Evolutionary conservation across 2,329 filamentous ascomycete species (phyloP).

Genomic region (Phyllosticta citribraziliensis): DNA sequence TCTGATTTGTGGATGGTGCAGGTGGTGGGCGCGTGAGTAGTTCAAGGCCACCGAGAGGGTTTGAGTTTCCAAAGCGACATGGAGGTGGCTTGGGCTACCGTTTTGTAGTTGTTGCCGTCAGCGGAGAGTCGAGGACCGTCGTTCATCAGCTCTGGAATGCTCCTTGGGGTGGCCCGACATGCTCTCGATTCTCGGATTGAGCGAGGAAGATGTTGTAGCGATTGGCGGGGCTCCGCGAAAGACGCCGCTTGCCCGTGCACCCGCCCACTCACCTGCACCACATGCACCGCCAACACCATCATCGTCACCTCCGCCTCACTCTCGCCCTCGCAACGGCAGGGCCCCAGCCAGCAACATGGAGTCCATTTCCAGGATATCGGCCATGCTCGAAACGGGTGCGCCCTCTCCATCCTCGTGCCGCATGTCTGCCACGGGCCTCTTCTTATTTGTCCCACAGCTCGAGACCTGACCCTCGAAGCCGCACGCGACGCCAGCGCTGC

Average conservation of each 20-base stretch:
- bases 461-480: conserved; percentile 94
- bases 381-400: conserved; percentile 86
- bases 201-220: not conserved
- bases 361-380: conserved; percentile 88
- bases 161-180: not conserved
- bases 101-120: not conserved
- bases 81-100: not conserved
- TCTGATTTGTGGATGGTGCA: not conserved
- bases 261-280: not conserved
- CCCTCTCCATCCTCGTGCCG: conserved; percentile 6
- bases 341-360: conserved; percentile 54
- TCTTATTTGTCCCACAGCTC: conserved; percentile 48
- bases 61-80: not conserved
- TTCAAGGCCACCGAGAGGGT: not conserved
- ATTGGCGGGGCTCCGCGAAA: conserved; percentile 6
- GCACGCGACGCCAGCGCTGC: conserved; percentile 69
- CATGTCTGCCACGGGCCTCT: not conserved
- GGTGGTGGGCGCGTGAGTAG: conserved; percentile 5
- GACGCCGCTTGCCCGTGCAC: not conserved
- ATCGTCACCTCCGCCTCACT: not conserved
- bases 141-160: not conserved
- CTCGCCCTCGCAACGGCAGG: not conserved
- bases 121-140: not conserved
- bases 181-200: not conserved
- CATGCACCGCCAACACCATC: not conserved